Percentiles rank a stretch among this genome's conserved stretches.
These are phyloP conservation scores for Aschersonia sp. DNA, from an alignment of 2,329 filamentous ascomycete species.

Conservation along the genomic window DNA sequence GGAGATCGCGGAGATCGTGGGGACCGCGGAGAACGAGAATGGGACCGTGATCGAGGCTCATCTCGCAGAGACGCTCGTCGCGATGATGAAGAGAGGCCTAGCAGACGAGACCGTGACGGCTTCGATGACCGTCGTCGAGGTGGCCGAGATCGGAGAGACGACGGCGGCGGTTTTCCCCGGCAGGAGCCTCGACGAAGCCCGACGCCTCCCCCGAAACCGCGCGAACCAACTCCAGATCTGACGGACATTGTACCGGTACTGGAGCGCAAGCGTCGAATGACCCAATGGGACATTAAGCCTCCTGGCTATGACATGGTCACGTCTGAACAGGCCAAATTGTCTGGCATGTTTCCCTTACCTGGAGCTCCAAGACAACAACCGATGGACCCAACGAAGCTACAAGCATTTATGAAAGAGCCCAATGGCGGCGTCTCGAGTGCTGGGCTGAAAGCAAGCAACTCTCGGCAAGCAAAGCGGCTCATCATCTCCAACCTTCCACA, in stretches of 20 bases:
- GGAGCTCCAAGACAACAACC: slow-evolving; percentile 88
- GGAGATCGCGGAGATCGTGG: slow-evolving; percentile 63
- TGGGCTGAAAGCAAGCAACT: slow-evolving; percentile 83
- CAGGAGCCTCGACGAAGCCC: slow-evolving; percentile 55
- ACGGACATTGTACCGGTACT: slow-evolving; percentile 72
- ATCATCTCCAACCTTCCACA: slow-evolving; percentile 72
- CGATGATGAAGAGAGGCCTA: slow-evolving; percentile 47
- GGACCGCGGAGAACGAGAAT: slow-evolving; percentile 55
- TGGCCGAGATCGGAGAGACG: slow-evolving; percentile 26
- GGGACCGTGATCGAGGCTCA: slow-evolving; percentile 55
- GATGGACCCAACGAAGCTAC: slow-evolving; percentile 86
- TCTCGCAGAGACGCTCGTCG: slow-evolving; percentile 47
- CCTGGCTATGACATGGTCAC: slow-evolving; percentile 97
- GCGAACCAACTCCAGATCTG: slow-evolving; percentile 90
- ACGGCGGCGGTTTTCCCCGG: slow-evolving; percentile 21
- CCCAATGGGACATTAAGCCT: slow-evolving; percentile 99
- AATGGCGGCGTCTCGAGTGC: slow-evolving; percentile 55
- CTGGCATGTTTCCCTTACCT: slow-evolving; percentile 95
- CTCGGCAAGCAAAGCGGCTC: slow-evolving; percentile 85
- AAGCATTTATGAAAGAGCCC: slow-evolving; percentile 90
- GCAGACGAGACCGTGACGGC: slow-evolving; percentile 42
- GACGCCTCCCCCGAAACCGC: slow-evolving; percentile 63
- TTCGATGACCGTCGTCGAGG: slow-evolving; percentile 36
- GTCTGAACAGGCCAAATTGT: slow-evolving; percentile 94
- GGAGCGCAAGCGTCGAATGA: slow-evolving; percentile 80